A percentile compares a stretch with the other conserved stretches of the same genome.
Evolutionary conservation across 31 red algal genomes (phyloP).

Genomic region (Bonnemaisonia californica): DNA sequence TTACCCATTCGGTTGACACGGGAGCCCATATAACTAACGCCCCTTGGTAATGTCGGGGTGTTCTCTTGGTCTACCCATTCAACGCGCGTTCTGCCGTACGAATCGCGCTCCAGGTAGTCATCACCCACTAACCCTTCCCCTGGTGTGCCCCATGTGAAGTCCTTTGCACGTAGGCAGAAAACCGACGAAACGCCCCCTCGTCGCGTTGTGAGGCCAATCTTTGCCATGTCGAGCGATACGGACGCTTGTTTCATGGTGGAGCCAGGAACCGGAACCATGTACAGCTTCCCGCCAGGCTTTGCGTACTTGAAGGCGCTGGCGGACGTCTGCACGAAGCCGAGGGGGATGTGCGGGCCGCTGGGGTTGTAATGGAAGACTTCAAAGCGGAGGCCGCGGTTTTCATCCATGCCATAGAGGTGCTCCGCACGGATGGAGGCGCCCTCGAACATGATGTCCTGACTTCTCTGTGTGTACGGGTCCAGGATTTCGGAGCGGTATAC

Average conservation of each 20-base stretch:
- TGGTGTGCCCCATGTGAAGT: conserved; percentile 54
- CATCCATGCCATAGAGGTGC: conserved; percentile 71
- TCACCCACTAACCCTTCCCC: conserved; percentile 48
- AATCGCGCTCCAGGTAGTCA: conserved; percentile 66
- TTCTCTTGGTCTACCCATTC: conserved; percentile 28
- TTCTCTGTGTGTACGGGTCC: conserved; percentile 16
- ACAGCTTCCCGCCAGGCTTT: conserved; percentile 64
- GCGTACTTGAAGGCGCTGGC: conserved; percentile 69
- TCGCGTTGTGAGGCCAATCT: conserved; percentile 58
- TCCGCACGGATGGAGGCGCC: conserved; percentile 65
- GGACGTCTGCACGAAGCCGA: conserved; percentile 77
- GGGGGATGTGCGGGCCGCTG: conserved; percentile 55
- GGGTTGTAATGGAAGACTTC: conserved; percentile 72
- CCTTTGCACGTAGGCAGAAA: conserved; percentile 52
- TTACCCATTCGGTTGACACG: conserved; percentile 53
- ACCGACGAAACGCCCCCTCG: conserved; percentile 53
- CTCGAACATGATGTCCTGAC: conserved; percentile 60
- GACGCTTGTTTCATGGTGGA: conserved; percentile 51
- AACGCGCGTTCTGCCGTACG: conserved; percentile 58
- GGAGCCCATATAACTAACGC: conserved; percentile 71
- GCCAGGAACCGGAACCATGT: conserved; percentile 74
- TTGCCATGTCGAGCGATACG: conserved; percentile 70
- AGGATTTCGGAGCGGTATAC: conserved; percentile 73
- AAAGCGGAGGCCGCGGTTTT: conserved; percentile 65
- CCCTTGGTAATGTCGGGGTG: conserved; percentile 40